Conservation (phyloP, 345 rosid genomes). For the Camelina sativa region DNA sequence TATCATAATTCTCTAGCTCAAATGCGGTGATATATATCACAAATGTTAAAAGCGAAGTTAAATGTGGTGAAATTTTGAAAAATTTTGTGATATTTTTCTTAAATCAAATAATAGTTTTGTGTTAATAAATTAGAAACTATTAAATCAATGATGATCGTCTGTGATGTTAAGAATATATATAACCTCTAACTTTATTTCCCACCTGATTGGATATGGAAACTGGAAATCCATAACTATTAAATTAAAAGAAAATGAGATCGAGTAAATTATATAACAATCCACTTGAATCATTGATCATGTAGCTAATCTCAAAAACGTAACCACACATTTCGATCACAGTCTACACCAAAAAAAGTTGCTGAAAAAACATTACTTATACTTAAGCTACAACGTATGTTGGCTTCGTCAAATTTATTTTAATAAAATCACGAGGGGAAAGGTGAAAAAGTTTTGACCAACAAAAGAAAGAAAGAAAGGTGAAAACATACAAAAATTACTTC, state of each 20-base stretch:
- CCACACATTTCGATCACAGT: not conserved
- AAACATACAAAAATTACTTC: not conserved
- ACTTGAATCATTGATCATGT: not conserved
- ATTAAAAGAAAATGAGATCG: not conserved
- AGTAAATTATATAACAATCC: conserved; percentile 2
- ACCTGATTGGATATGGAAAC: conserved; percentile 1
- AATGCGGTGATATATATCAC: too few relatives aligned
- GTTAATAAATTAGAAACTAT: not conserved
- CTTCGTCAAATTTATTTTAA: not conserved
- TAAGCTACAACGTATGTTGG: not conserved
- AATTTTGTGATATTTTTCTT: too few relatives aligned
- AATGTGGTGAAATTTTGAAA: too few relatives aligned
- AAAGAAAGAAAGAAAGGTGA: not conserved
- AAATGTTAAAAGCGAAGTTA: too few relatives aligned
- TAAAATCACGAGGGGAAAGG: not conserved
- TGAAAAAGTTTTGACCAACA: not conserved
- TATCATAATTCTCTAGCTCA: too few relatives aligned
- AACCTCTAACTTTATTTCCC: not conserved
- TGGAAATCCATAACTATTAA: not conserved
- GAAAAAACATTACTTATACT: not conserved
- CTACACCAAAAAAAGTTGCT: not conserved
- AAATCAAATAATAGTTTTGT: not conserved
- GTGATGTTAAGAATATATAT: not conserved
- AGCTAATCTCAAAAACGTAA: not conserved
- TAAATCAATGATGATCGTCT: not conserved